These are phyloP conservation scores for Fagopyrum tataricum DNA, from an alignment of 148 eudicot genomes.

Conservation along the genomic window DNA sequence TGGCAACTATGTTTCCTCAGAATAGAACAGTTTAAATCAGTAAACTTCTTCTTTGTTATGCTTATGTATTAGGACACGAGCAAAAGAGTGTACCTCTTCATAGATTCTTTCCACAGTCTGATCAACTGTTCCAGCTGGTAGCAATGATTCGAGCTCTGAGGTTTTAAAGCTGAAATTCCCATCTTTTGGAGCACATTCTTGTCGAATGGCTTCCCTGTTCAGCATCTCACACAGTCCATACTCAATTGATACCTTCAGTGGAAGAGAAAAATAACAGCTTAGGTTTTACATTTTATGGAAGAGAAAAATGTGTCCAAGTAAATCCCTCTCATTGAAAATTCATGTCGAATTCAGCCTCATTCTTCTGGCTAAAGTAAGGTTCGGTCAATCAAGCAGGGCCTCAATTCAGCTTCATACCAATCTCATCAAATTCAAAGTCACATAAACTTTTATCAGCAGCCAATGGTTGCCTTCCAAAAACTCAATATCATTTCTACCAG, in stretches of 20 bases:
- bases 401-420: neutral
- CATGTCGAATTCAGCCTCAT: neutral
- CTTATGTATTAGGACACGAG: neutral
- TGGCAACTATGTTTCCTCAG: slow-evolving; percentile 47
- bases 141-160: slow-evolving; percentile 57
- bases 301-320: neutral
- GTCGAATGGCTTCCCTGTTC: slow-evolving; percentile 57
- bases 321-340: too few species aligned
- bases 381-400: neutral
- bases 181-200: slow-evolving; percentile 56
- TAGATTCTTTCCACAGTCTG: slow-evolving; percentile 43
- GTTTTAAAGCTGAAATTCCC: slow-evolving; percentile 55
- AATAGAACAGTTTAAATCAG: slow-evolving; percentile 13
- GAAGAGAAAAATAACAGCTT: neutral
- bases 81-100: slow-evolving; percentile 41
- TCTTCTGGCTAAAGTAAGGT: neutral
- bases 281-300: too few species aligned
- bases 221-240: slow-evolving; percentile 90
- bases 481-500: neutral
- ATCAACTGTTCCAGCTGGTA: slow-evolving; percentile 75
- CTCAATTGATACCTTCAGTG: slow-evolving; percentile 73
- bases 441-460: neutral
- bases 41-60: neutral
- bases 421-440: neutral
- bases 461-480: neutral